Conservation (phyloP, 192 early-diverging fungal genomes). For the Coemansia sp. region DNA sequence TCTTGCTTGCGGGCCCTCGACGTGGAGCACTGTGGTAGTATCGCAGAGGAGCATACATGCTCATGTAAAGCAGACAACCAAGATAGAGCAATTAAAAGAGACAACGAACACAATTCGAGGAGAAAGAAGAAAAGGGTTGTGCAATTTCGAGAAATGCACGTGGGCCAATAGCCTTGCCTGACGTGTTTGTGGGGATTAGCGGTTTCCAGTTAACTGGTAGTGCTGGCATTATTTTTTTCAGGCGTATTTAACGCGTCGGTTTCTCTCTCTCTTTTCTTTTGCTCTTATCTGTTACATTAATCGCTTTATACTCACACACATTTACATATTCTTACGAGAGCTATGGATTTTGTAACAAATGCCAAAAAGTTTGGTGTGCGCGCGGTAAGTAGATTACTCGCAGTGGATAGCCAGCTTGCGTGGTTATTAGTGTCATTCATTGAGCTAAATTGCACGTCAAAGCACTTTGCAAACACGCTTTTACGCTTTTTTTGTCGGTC, state of each 20-base stretch:
- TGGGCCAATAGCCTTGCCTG: neutral
- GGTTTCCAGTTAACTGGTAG: neutral
- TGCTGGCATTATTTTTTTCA: neutral
- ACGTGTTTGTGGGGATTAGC: neutral
- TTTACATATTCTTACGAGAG: slow-evolving; percentile 1
- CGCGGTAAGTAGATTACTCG: slow-evolving; percentile 40
- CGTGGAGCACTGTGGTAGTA: slow-evolving; percentile 12
- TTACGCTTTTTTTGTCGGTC: neutral
- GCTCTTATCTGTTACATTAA: neutral
- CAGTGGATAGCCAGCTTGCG: neutral
- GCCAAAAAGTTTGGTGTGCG: slow-evolving; percentile 47
- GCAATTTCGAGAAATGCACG: neutral
- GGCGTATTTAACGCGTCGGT: neutral
- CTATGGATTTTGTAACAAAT: slow-evolving; percentile 49
- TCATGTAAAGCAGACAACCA: neutral
- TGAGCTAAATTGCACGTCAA: neutral
- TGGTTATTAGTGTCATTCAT: neutral
- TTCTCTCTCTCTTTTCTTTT: neutral
- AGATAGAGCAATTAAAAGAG: neutral
- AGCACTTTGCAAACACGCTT: neutral
- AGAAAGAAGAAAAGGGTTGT: neutral
- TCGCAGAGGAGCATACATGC: slow-evolving; percentile 20
- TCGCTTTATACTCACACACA: neutral
- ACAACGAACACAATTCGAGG: neutral
- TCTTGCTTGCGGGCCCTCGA: slow-evolving; percentile 1